Percentiles rank a stretch among this genome's conserved stretches.
Evolutionary conservation across 371 early-diverging fungal species (phyloP).

Genomic region (Actinomucor elegans): DNA sequence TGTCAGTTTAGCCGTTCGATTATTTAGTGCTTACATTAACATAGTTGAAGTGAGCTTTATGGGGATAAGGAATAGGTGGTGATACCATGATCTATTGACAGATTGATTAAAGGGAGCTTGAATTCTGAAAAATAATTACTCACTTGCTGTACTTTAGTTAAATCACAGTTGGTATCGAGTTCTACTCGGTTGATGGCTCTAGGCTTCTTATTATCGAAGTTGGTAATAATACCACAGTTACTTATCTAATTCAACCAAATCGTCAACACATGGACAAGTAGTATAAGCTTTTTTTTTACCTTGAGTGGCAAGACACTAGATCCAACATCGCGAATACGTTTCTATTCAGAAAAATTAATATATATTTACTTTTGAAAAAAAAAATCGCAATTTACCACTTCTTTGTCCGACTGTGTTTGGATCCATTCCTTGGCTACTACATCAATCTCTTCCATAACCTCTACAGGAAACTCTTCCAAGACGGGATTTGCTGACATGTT

Average conservation of each 20-base stretch:
- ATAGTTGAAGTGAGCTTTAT: constrained; percentile 55
- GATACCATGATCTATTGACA: constrained; percentile 57
- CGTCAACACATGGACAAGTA: not conserved
- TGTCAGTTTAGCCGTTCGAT: not conserved
- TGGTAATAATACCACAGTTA: constrained; percentile 64
- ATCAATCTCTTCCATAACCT: constrained; percentile 27
- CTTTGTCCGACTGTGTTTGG: constrained; percentile 45
- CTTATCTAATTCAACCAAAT: constrained; percentile 26
- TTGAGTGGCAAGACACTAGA: constrained; percentile 47
- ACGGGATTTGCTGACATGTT: constrained; percentile 5
- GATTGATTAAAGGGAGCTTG: no score
- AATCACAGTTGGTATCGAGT: constrained; percentile 52
- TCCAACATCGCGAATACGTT: constrained; percentile 54
- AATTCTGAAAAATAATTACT: not conserved
- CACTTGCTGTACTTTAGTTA: constrained; percentile 54
- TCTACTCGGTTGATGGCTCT: constrained; percentile 63
- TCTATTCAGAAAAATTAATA: constrained; percentile 23
- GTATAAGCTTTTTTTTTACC: no score
- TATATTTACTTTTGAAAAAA: not conserved
- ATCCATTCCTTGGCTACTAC: constrained; percentile 58
- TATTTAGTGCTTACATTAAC: constrained; percentile 49
- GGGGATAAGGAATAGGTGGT: constrained; percentile 52
- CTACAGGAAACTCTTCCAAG: constrained; percentile 11
- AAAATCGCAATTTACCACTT: constrained; percentile 61
- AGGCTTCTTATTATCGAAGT: constrained; percentile 51